Evolutionary conservation across 2,329 filamentous ascomycete genomes (phyloP).

Genomic region (Monilinia aucupariae): DNA sequence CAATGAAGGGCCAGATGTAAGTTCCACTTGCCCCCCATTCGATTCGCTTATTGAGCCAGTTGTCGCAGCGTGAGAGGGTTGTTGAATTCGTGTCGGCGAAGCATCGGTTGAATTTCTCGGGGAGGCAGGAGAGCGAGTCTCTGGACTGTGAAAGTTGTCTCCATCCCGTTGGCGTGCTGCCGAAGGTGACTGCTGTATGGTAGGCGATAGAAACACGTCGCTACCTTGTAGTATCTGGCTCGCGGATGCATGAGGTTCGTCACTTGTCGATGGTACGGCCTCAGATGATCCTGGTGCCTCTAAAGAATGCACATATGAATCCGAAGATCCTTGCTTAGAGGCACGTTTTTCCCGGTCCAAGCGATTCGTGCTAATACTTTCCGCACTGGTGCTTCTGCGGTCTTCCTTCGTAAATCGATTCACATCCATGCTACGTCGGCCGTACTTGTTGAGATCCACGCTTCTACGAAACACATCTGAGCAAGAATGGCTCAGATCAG

Average conservation of each 20-base stretch:
- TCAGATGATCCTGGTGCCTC: slow-evolving; percentile 72
- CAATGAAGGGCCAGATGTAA: slow-evolving; percentile 47
- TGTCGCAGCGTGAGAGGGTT: slow-evolving; percentile 24
- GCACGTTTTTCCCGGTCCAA: slow-evolving; percentile 46
- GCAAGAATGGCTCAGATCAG: slow-evolving; percentile 48
- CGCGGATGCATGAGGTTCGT: slow-evolving; percentile 72
- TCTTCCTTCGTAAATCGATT: slow-evolving; percentile 41
- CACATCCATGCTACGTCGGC: slow-evolving; percentile 47
- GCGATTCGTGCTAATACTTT: slow-evolving; percentile 38
- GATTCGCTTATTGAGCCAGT: slow-evolving; percentile 27
- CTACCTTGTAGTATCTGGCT: slow-evolving; percentile 87
- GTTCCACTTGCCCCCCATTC: slow-evolving; percentile 24
- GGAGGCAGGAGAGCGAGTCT: slow-evolving; percentile 25
- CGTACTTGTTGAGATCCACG: slow-evolving; percentile 40
- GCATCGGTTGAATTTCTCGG: slow-evolving; percentile 19
- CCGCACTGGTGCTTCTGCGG: slow-evolving; percentile 58
- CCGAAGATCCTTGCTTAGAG: slow-evolving; percentile 58
- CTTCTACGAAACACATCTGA: slow-evolving; percentile 51
- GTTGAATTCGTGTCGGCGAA: slow-evolving; percentile 15
- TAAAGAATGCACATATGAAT: slow-evolving; percentile 69
- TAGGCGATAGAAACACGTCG: slow-evolving; percentile 80
- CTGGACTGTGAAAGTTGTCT: slow-evolving; percentile 18
- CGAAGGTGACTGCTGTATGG: slow-evolving; percentile 49
- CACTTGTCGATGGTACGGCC: slow-evolving; percentile 60
- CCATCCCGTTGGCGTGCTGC: slow-evolving; percentile 23